These are phyloP conservation scores for Yamadazyma sp. DNA, from an alignment of 1,139 yeast species.

Conservation along the genomic window DNA sequence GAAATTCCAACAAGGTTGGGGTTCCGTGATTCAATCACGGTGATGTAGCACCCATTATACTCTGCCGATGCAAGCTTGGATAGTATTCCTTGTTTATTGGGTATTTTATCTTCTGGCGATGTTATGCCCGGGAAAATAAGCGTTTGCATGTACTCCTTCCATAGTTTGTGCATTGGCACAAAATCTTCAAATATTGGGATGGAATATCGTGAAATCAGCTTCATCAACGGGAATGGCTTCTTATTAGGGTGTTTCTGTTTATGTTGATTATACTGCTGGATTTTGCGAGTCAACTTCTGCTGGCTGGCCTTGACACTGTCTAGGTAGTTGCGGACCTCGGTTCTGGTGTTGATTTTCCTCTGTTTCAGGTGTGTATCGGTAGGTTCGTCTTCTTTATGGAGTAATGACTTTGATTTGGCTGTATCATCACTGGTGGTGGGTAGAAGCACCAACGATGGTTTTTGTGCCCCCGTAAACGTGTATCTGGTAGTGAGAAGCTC, in stretches of 20 bases:
- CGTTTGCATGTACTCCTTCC: slow-evolving; percentile 62
- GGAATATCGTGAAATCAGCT: slow-evolving; percentile 30
- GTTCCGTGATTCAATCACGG: slow-evolving; percentile 60
- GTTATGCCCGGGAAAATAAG: slow-evolving; percentile 40
- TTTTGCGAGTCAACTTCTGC: slow-evolving; percentile 31
- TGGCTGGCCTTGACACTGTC: slow-evolving; percentile 37
- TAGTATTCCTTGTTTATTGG: slow-evolving; percentile 35
- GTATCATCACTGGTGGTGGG: slow-evolving; percentile 35
- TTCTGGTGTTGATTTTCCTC: slow-evolving; percentile 36
- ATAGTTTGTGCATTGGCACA: slow-evolving; percentile 49
- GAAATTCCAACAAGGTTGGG: slow-evolving; percentile 57
- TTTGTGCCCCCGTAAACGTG: slow-evolving; percentile 56
- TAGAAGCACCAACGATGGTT: slow-evolving; percentile 47
- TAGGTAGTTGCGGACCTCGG: slow-evolving; percentile 47
- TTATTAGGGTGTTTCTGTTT: slow-evolving; percentile 11
- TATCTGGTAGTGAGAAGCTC: slow-evolving; percentile 58
- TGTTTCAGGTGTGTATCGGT: slow-evolving; percentile 13
- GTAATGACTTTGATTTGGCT: slow-evolving; percentile 19
- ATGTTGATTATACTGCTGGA: slow-evolving; percentile 28
- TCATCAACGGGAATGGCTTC: slow-evolving; percentile 26
- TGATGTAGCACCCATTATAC: slow-evolving; percentile 71
- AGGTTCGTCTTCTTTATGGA: slow-evolving; percentile 15
- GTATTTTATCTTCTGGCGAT: slow-evolving; percentile 16
- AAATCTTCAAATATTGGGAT: slow-evolving; percentile 58
- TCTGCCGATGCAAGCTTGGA: slow-evolving; percentile 77